Evolutionary conservation across 2,329 filamentous ascomycete genomes (phyloP).

Genomic region (Colletotrichum magnum): DNA sequence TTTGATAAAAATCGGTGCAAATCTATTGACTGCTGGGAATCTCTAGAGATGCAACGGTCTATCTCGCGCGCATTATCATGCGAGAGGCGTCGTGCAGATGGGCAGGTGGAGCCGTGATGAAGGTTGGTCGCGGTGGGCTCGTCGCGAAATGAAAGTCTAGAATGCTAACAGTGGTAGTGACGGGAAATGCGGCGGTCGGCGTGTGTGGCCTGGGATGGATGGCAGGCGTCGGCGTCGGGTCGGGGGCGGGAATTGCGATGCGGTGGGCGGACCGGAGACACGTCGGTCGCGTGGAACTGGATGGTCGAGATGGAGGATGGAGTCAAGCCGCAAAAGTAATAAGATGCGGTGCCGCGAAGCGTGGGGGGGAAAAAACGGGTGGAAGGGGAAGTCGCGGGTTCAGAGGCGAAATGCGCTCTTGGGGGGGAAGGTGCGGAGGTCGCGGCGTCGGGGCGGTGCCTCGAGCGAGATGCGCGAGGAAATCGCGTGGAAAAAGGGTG

Average conservation of each 20-base stretch:
- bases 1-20: constrained; percentile 19
- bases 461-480: constrained; percentile 60
- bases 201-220: neutral
- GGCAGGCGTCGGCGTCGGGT: constrained; percentile 24
- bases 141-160: constrained; percentile 42
- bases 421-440: constrained; percentile 45
- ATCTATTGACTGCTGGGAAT: constrained; percentile 39
- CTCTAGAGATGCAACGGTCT: constrained; percentile 38
- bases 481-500: constrained; percentile 68
- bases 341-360: constrained; percentile 39
- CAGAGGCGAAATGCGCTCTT: constrained; percentile 59
- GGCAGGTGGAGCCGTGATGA: constrained; percentile 35
- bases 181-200: constrained; percentile 40
- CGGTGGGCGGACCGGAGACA: constrained; percentile 31
- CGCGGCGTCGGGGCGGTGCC: constrained; percentile 58
- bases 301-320: constrained; percentile 40
- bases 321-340: constrained; percentile 30
- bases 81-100: constrained; percentile 21
- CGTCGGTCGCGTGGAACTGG: constrained; percentile 37
- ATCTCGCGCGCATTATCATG: constrained; percentile 42
- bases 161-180: constrained; percentile 33
- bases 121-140: constrained; percentile 38
- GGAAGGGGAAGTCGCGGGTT: constrained; percentile 48
- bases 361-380: constrained; percentile 43
- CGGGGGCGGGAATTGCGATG: constrained; percentile 30